Base-by-base conservation (phyloP, 2,329 filamentous ascomycete genomes). In the Fusarium sp. region DNA sequence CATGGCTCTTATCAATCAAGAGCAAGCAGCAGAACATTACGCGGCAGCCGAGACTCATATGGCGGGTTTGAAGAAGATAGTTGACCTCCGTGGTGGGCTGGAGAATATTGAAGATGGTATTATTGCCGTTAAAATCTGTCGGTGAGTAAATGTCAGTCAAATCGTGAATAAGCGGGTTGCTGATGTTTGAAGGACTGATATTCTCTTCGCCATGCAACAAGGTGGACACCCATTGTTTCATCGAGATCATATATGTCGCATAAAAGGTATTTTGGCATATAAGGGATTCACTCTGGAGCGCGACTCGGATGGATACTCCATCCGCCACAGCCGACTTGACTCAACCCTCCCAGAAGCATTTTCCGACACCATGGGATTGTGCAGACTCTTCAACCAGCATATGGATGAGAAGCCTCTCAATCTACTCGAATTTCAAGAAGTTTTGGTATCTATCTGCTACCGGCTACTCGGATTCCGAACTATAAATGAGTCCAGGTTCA, bases 201-300 rank as follows among this genome's bases (percentile, higher is more conserved):
- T 68, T 19, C 16, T 68, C 5, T 68, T 68, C 1, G 40, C 47
- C 5, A 33, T 68, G 12, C 64, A 68, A 21, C 56, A 68, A 30
- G 54, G 47, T 1, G n/a, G 42, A 4, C 13, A 11, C 0, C 47
- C 65, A 2, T 0, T 53, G 0, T 68, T 68, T 5, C 3, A 54
- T 42, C 65, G 65, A 25, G 42, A 68, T 19, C 43, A 6, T 6
- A 63, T 63, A 9, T 2, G 10, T 4, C 19, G 13, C 3, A 16
- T 63, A 11, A 43, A 3, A 2, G 9, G 3, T 0, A 3, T 4
- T 1, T 5, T 68, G 3, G 6, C 4, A 4, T 43, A 15, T 3
- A 35, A 28, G 4, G 56, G 56, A 3, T 54, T 68, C 9, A 11
- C 0, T 9, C 13, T 62, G 4, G 18, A 44, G 18, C n/a, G 15